A percentile compares a stretch with the other conserved stretches of the same genome.
phyloP scores from a whole-genome alignment of 495 filamentous ascomycete genomes.

The Aspergillus coremiiformis region DNA sequence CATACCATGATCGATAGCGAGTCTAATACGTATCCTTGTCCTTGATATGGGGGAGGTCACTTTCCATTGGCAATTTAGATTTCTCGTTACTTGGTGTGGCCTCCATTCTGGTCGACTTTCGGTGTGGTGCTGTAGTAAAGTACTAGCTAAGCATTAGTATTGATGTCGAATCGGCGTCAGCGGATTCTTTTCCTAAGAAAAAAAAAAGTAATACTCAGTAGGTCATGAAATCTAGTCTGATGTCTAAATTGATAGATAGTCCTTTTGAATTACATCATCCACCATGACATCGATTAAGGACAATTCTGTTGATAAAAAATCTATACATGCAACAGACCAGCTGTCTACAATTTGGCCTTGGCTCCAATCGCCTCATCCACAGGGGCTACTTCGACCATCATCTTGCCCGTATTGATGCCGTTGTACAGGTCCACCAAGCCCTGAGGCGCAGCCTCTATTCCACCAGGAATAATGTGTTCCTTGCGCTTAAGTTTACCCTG shows the following conservation, averaged over 20 bases:
- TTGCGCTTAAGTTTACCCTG: slow-evolving; percentile 51
- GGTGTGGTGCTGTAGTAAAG: neutral
- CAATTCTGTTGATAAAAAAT: no score
- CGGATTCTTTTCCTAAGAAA: no score
- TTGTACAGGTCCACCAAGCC: slow-evolving; percentile 43
- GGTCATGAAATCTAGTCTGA: no score
- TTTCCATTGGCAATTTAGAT: slow-evolving; percentile 40
- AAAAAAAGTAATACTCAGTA: no score
- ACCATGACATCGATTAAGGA: no score
- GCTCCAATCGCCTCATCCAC: slow-evolving; percentile 23
- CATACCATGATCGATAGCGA: neutral
- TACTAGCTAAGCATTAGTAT: no score
- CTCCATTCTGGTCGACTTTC: slow-evolving; percentile 10
- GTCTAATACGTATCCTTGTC: slow-evolving; percentile 28
- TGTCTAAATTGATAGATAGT: no score
- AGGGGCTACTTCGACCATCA: slow-evolving; percentile 42
- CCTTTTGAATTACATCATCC: no score
- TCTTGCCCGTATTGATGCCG: slow-evolving; percentile 47
- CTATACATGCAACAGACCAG: neutral
- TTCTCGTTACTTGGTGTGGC: slow-evolving; percentile 37
- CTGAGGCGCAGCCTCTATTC: slow-evolving; percentile 43
- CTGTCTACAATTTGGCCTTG: slow-evolving; percentile 27
- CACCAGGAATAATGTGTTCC: slow-evolving; percentile 47
- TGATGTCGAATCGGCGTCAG: no score
- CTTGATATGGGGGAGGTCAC: slow-evolving; percentile 53